These are phyloP conservation scores for Gamsiella multidivaricata DNA, from an alignment of 192 early-diverging fungal species.

Conservation along the genomic window DNA sequence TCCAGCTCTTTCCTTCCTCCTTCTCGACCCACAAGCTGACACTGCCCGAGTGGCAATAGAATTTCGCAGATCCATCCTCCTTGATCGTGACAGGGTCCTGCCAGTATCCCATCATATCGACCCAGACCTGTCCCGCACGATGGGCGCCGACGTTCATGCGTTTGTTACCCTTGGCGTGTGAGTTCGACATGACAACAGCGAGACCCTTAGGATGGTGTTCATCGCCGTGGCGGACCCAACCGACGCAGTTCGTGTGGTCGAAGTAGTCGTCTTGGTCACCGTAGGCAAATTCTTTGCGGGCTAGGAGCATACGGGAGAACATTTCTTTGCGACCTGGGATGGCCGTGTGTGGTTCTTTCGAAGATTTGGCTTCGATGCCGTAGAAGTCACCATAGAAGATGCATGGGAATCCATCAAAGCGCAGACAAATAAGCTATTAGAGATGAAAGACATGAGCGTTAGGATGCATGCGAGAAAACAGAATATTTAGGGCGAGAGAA, in stretches of 20 bases:
- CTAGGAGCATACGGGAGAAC: constrained; percentile 32
- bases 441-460: not conserved
- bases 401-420: constrained; percentile 60
- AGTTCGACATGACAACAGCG: constrained; percentile 38
- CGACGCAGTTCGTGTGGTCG: constrained; percentile 56
- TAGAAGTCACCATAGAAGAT: constrained; percentile 62
- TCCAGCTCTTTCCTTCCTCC: constrained; percentile 25
- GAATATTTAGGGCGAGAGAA: not conserved
- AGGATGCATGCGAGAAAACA: not conserved
- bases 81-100: constrained; percentile 24
- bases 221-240: constrained; percentile 55
- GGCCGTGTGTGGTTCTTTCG: constrained; percentile 17
- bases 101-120: constrained; percentile 44
- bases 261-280: constrained; percentile 61
- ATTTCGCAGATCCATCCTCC: constrained; percentile 27
- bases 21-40: constrained; percentile 30
- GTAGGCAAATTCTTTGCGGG: constrained; percentile 53
- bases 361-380: constrained; percentile 40
- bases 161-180: constrained; percentile 24
- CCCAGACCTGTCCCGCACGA: constrained; percentile 26
- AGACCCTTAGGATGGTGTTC: constrained; percentile 20
- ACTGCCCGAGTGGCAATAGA: constrained; percentile 31
- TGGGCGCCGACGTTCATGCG: constrained; percentile 18
- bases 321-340: constrained; percentile 44
- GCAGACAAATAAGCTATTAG: constrained; percentile 28